Percentiles rank a stretch among this genome's conserved stretches.
phyloP scores from a whole-genome alignment of 2,329 filamentous ascomycete genomes.

The Cordyceps javanica region DNA sequence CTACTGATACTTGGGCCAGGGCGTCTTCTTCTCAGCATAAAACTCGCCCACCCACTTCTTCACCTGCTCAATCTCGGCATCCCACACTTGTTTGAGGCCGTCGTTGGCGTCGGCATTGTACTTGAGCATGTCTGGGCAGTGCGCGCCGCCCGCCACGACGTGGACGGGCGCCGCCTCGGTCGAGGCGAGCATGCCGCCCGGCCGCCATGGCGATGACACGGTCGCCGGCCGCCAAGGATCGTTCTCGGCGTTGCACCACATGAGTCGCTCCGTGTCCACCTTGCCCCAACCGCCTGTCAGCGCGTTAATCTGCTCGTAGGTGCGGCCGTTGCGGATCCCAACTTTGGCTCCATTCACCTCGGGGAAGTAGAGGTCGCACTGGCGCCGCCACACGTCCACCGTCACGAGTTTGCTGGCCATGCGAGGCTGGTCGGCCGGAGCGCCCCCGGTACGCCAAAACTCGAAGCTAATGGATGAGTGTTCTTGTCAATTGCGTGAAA shows the following conservation, averaged over 20 bases:
- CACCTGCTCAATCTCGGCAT: slow-evolving; percentile 49
- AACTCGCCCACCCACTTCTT: slow-evolving; percentile 57
- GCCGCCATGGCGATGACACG: not conserved
- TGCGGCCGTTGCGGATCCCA: slow-evolving; percentile 32
- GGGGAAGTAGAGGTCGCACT: slow-evolving; percentile 8
- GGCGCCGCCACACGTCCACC: not conserved
- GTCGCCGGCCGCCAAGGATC: slow-evolving; percentile 11
- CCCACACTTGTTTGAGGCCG: slow-evolving; percentile 44
- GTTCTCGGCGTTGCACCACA: slow-evolving; percentile 10
- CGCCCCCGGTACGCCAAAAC: not conserved
- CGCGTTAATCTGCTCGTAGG: slow-evolving; percentile 28
- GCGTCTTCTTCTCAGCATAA: slow-evolving; percentile 20
- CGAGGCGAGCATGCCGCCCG: slow-evolving; percentile 27
- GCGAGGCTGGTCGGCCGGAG: slow-evolving; percentile 42
- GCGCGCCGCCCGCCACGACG: slow-evolving; percentile 34
- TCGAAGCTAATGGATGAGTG: not conserved
- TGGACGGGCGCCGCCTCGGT: slow-evolving; percentile 40
- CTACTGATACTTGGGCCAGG: not conserved
- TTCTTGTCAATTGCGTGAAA: not conserved
- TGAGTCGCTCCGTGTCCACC: slow-evolving; percentile 6
- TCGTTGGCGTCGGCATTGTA: slow-evolving; percentile 53
- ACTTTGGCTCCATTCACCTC: not conserved
- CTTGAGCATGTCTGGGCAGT: slow-evolving; percentile 58
- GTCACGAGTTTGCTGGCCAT: slow-evolving; percentile 4
- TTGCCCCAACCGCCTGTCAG: slow-evolving; percentile 8